A percentile compares a stretch with the other conserved stretches of the same genome.
Evolutionary conservation across 176 grass and related monocot genomes (phyloP).

Genomic region (Phragmites australis): DNA sequence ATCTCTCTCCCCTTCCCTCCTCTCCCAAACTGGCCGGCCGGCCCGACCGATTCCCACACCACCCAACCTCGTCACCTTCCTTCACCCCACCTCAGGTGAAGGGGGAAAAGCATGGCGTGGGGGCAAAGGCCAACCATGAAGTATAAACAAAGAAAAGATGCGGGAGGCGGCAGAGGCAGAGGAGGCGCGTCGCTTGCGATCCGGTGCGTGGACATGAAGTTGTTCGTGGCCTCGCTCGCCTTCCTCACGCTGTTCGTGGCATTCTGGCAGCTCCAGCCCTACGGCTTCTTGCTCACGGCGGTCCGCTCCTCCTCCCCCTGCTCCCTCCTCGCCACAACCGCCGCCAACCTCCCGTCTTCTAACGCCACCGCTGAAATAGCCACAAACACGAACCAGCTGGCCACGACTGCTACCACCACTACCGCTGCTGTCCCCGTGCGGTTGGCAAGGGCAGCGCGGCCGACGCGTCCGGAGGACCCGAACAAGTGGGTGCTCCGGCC

Average conservation of each 20-base stretch:
- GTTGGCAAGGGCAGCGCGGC: neutral
- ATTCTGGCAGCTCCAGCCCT: conserved; percentile 87
- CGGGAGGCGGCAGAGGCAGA: conserved; percentile 4
- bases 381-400: neutral
- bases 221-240: conserved; percentile 65
- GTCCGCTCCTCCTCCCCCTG: conserved; percentile 41
- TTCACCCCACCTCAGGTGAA: too few relatives aligned
- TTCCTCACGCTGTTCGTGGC: conserved; percentile 73
- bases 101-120: too few relatives aligned
- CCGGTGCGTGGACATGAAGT: conserved; percentile 75
- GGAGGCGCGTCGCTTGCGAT: conserved; percentile 30
- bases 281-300: conserved; percentile 53
- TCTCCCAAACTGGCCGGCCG: neutral
- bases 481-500: conserved; percentile 69
- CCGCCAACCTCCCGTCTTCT: neutral
- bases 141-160: conserved; percentile 51
- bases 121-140: conserved; percentile 43
- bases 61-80: neutral
- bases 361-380: neutral
- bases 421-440: neutral
- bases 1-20: neutral
- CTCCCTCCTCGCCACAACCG: conserved; percentile 7
- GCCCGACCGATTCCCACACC: neutral
- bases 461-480: conserved; percentile 35
- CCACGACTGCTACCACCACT: neutral